Percentiles rank a stretch among this genome's conserved stretches.
Conservation (phyloP, 169 alveolate species). For the Babesia sp. region DNA sequence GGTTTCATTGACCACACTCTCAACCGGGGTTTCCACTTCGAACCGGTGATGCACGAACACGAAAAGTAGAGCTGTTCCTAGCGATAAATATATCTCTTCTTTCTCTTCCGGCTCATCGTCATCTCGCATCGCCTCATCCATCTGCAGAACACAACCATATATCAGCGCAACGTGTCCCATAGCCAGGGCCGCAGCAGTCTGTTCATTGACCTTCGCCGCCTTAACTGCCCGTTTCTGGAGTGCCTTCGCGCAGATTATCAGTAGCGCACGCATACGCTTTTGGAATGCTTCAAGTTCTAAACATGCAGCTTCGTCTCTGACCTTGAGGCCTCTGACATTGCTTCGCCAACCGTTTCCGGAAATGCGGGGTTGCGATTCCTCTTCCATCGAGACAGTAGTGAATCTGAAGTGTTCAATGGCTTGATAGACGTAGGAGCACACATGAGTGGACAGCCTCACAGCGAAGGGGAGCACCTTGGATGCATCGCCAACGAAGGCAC, state of each 20-base stretch:
- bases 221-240: constrained; percentile 48
- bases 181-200: constrained; percentile 58
- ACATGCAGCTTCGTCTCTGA: constrained; percentile 21
- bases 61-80: constrained; percentile 47
- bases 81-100: constrained; percentile 27
- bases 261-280: constrained; percentile 35
- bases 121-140: constrained; percentile 3
- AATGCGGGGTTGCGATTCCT: constrained; percentile 10
- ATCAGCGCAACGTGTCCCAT: constrained; percentile 67
- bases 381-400: not conserved
- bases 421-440: constrained; percentile 41
- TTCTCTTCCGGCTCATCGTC: not conserved
- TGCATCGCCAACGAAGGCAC: constrained; percentile 55
- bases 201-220: constrained; percentile 62
- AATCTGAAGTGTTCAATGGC: constrained; percentile 36
- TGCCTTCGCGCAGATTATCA: constrained; percentile 50
- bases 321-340: constrained; percentile 20
- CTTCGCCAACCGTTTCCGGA: constrained; percentile 50
- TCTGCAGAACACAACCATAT: constrained; percentile 30
- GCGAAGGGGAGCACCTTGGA: constrained; percentile 60
- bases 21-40: constrained; percentile 34
- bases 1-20: constrained; percentile 5
- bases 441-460: constrained; percentile 43
- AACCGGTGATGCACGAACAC: constrained; percentile 67
- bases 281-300: constrained; percentile 50